Base-by-base conservation (phyloP, 2,329 filamentous ascomycete species). In the Diaporthe australafricana region DNA sequence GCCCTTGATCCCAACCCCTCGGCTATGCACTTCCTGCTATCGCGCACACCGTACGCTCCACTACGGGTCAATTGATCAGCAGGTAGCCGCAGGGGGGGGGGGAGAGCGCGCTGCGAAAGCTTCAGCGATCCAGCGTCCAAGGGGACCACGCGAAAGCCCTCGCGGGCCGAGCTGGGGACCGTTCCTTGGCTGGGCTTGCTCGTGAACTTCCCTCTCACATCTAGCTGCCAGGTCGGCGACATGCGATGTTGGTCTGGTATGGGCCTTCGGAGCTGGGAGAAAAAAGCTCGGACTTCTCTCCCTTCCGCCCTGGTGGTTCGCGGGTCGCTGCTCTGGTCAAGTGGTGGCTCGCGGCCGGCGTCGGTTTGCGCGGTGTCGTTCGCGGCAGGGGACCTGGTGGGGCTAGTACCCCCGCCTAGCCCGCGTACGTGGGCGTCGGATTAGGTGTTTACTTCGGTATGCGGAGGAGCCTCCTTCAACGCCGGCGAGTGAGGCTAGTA, bases 131-230 rank as follows among this genome's bases (percentile, higher is more conserved):
- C 48, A 17, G 48, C 48, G 48, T 52, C 48, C 25, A 27, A 52
- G 48, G 48, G 48, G 48, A 52, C 48, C 48, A 52, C 12, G 48
- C 48, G 25, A 27, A n/a, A 17, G 48, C 22, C 45, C 12, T 52
- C 25, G n/a, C 22, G 8, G 48, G 48, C 48, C 25, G 12, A 27
- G 48, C 25, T 27, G 22, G 48, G 48, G 16, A 52, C 48, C 48
- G 48, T 27, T 27, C 48, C 48, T 52, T 52, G 48, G 48, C 22
- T 27, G 48, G 48, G 48, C 48, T 52, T 52, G 48, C 48, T 52
- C 22, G 48, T 27, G 48, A 52, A 52, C 48, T 52, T 52, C 48
- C 48, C 25, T 30, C 48, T 52, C 48, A 52, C 48, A 52, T 52
- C 48, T 52, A 52, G 48, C 48, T 52, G 25, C 48, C 48, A 27